Evolutionary conservation across 2,329 filamentous ascomycete genomes (phyloP).

Genomic region (Fusarium sp.): DNA sequence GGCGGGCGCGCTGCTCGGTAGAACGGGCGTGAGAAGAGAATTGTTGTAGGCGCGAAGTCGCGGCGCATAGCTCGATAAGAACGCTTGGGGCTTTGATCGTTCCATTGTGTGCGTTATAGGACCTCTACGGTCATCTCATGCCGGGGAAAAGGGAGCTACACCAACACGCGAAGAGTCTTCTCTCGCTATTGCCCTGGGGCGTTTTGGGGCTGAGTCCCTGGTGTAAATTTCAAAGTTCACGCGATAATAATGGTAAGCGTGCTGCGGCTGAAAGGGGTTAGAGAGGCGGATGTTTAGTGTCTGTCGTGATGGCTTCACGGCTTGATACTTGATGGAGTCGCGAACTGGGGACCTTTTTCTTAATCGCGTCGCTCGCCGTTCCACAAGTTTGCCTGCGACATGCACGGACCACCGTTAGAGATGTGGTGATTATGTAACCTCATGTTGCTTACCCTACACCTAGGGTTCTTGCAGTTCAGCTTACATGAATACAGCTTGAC

Average conservation of each 20-base stretch:
- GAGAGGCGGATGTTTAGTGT: slow-evolving; percentile 30
- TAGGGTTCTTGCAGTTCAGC: background rate
- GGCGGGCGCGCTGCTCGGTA: slow-evolving; percentile 75
- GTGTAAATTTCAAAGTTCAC: background rate
- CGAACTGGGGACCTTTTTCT: slow-evolving; percentile 48
- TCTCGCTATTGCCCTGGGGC: slow-evolving; percentile 22
- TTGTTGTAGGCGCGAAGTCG: slow-evolving; percentile 92
- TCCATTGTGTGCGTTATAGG: slow-evolving; percentile 58
- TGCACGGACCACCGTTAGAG: slow-evolving; percentile 18
- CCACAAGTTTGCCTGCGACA: slow-evolving; percentile 37
- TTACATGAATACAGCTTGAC: background rate
- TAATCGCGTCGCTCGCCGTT: slow-evolving; percentile 49
- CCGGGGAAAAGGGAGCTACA: slow-evolving; percentile 42
- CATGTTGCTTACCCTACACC: slow-evolving; percentile 25
- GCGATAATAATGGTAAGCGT: slow-evolving; percentile 12
- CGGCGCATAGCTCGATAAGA: slow-evolving; percentile 91
- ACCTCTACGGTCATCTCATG: slow-evolving; percentile 50
- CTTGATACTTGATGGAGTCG: slow-evolving; percentile 48
- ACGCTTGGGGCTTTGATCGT: slow-evolving; percentile 78
- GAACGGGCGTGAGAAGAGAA: slow-evolving; percentile 86
- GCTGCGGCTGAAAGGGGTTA: slow-evolving; percentile 5
- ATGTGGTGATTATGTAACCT: slow-evolving; percentile 37
- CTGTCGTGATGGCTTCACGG: slow-evolving; percentile 41
- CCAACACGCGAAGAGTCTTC: slow-evolving; percentile 40
- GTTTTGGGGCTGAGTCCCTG: background rate